Conservation (phyloP, 129 eudicot genomes). For the Helianthus tuberosus region DNA sequence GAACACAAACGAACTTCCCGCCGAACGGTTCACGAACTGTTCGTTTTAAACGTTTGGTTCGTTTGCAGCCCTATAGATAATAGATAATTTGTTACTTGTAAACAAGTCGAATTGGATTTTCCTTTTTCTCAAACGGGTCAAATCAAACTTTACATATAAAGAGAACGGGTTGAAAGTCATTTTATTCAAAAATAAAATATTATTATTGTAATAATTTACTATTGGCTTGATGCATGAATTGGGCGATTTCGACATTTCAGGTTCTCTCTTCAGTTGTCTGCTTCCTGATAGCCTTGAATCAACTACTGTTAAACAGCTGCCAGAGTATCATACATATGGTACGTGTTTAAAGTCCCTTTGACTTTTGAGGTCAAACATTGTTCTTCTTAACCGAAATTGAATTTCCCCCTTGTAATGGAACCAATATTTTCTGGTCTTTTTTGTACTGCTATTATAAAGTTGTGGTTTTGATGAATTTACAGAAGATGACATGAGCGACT, state of each 20-base stretch:
- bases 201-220: too few relatives aligned
- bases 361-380: conserved; percentile 17
- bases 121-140: neutral
- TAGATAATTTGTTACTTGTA: neutral
- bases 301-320: conserved; percentile 65
- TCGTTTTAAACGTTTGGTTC: too few relatives aligned
- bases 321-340: conserved; percentile 76
- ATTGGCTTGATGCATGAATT: too few relatives aligned
- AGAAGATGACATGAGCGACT: conserved; percentile 56
- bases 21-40: too few relatives aligned
- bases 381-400: neutral
- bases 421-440: neutral
- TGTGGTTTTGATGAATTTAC: conserved; percentile 15
- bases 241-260: conserved; percentile 33
- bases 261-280: conserved; percentile 72
- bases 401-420: too few relatives aligned
- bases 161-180: neutral
- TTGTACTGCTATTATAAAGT: neutral
- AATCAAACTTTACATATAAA: neutral
- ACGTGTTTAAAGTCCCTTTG: conserved; percentile 12
- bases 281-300: conserved; percentile 90
- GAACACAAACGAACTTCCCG: too few relatives aligned
- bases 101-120: neutral
- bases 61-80: too few relatives aligned
- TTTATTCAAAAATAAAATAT: neutral